Percentiles rank a stretch among this genome's conserved stretches.
These are phyloP conservation scores for Chaetoscypha palmicola DNA, from an alignment of 2,329 filamentous ascomycete genomes.

Conservation along the genomic window DNA sequence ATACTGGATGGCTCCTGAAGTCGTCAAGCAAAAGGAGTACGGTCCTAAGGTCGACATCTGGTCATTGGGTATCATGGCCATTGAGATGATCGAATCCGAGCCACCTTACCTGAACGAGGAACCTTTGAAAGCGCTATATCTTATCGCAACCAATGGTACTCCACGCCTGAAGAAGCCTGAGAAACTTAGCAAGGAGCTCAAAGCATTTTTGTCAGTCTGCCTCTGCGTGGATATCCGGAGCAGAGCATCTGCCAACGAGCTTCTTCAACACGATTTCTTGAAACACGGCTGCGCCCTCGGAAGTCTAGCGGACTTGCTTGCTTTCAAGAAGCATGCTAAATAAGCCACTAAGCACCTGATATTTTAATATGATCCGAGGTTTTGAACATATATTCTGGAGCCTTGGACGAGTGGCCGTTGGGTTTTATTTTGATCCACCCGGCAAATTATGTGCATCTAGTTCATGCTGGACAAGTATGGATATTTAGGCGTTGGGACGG, in stretches of 20 bases:
- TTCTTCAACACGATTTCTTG: conserved; percentile 88
- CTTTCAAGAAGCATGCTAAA: conserved; percentile 72
- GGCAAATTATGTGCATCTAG: too few species aligned
- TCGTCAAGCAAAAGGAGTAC: conserved; percentile 99
- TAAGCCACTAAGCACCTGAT: too few species aligned
- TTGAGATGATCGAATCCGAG: conserved; percentile 99
- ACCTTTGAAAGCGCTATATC: conserved; percentile 90
- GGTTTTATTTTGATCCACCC: too few species aligned
- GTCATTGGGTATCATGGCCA: conserved; percentile 98
- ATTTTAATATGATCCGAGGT: too few species aligned
- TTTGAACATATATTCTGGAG: too few species aligned
- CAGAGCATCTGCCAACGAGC: conserved; percentile 82
- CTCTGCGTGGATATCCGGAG: conserved; percentile 95
- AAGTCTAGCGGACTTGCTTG: conserved; percentile 79
- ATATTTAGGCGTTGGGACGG: too few species aligned
- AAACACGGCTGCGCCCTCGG: conserved; percentile 80
- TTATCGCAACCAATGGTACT: conserved; percentile 97
- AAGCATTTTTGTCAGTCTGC: conserved; percentile 93
- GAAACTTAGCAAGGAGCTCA: conserved; percentile 95
- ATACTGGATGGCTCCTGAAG: conserved; percentile 99
- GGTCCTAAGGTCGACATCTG: conserved; percentile 98
- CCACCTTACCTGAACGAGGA: conserved; percentile 97
- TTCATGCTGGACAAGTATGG: too few species aligned
- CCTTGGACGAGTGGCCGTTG: too few species aligned
- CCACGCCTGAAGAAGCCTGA: conserved; percentile 96